Evolutionary conservation across 805 yeast species (phyloP), one percentile per base, ranked within the genome.

Genomic region (Yarrowia deformans): DNA sequence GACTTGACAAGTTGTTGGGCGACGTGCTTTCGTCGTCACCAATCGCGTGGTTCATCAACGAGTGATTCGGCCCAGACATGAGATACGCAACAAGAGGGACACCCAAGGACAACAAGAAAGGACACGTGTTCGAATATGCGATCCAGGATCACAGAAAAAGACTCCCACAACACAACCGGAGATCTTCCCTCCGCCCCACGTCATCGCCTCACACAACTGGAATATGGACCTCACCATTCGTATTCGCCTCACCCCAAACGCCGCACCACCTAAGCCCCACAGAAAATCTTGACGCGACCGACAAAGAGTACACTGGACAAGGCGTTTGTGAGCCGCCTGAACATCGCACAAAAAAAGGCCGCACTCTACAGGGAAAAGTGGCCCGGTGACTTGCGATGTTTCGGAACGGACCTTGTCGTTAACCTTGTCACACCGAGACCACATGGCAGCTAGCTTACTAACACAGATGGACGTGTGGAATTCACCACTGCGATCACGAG

Each of bases 401-500:
- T 43, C 1, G 45, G 45, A 16, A 8, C 10, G 42, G 42, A 13
- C 16, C 42, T 10, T 39, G 42, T 10, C 8, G 45, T 16, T 42
- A 42, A 42, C 45, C 45, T 42, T 42, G 45, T n/a, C 45, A 42
- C 19, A 13, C 45, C 16, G 8, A 16, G 4, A 8, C 29, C 29
- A 43, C 46, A 43, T 43, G 46, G 23, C 46, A 19, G 12, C 34
- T 34, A 10, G n/a, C 42, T 7, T 40, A 42, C 66, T 60, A 60
- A 60, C 66, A n/a, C 66, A 60, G 66, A 60, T 60, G 66, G 66
- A 60, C 66, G 56, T 63, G 68, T 63, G 68, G 68, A 63, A 63
- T 48, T 49, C 68, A 10, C 68, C 68, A 63, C 76, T 81, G 67
- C 79, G 86, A 73, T 81, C 85, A 16, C 83, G 95, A 71, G 86